Conservation (phyloP, 2,329 filamentous ascomycete species). For the Davidsoniella australis region DNA sequence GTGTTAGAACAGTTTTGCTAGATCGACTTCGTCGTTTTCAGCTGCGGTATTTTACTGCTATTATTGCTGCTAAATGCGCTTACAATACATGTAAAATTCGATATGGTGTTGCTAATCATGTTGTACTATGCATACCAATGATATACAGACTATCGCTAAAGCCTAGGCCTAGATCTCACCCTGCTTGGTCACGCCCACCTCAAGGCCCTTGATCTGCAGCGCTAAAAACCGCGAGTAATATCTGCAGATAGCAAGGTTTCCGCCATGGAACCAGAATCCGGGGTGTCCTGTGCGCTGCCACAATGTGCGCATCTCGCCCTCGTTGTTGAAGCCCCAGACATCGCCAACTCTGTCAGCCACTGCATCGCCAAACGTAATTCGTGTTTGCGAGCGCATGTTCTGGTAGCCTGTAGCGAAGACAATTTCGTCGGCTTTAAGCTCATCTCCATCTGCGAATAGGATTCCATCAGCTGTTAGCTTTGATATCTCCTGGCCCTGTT, state of each 20-base stretch:
- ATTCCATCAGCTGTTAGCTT: conserved; percentile 30
- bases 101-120: not conserved
- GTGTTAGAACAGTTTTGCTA: no score
- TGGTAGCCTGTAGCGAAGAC: conserved; percentile 48
- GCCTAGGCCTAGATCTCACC: conserved; percentile 15
- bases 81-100: no score
- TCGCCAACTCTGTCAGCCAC: conserved; percentile 40
- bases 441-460: conserved; percentile 34
- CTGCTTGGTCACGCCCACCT: conserved; percentile 22
- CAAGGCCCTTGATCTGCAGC: conserved; percentile 32
- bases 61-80: no score
- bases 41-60: no score
- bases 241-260: conserved; percentile 44
- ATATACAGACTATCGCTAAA: not conserved
- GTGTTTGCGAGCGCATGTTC: conserved; percentile 48
- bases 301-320: conserved; percentile 37
- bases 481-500: conserved; percentile 38
- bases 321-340: conserved; percentile 44
- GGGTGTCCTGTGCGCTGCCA: conserved; percentile 45
- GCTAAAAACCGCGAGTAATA: conserved; percentile 40
- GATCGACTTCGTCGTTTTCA: no score
- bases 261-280: conserved; percentile 49
- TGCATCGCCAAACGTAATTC: conserved; percentile 43
- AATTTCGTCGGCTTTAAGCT: conserved; percentile 43
- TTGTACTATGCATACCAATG: not conserved